Evolutionary conservation across 23 red algal species (phyloP), one percentile per base, ranked within the genome.

Genomic region (Gracilaria gracilis): DNA sequence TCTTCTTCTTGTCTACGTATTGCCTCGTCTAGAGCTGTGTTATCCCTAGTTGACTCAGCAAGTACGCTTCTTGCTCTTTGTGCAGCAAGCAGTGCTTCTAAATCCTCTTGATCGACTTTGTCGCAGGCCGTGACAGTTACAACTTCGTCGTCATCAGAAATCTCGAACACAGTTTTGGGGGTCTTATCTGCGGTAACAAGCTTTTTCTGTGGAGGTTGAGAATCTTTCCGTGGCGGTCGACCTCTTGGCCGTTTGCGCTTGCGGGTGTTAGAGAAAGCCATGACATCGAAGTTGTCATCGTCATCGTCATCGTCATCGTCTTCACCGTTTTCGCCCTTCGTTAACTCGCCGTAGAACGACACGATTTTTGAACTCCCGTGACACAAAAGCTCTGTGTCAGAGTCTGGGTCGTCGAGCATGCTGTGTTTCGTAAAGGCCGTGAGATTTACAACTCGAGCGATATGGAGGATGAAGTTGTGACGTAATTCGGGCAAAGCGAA

Each of bases 161-260:
- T 53, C 29, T 86, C 82, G 65, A 86, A 86, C 12, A 86, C 82
- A 23, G 81, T 44, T 38, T 65, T 36, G 12, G 54, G 9, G 1
- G 55, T 47, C 23, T 53, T 44, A 29, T 11, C 46, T 17, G 39
- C 82, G 36, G 59, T 86, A 23, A 27, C 82, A 47, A 51, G 2
- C 46, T 51, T 69, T 25, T 86, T 86, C 2, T 46, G 24, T 5
- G 82, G 48, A 15, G 59, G 32, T 58, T 25, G 44, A 55, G 58
- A 48, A 34, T 33, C 44, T 4, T 48, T 61, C 19, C 74, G 74
- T 36, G 82, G 65, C 39, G 82, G 61, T 9, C 82, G 59, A 4
- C 82, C 82, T 46, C 80, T 64, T 25, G 55, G 57, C 32, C 82
- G 34, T 20, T 67, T 61, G 35, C 64, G 3, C 12, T 27, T 20